These are phyloP conservation scores for Beauveria varroae DNA, from an alignment of 2,329 filamentous ascomycete genomes.

Conservation along the genomic window DNA sequence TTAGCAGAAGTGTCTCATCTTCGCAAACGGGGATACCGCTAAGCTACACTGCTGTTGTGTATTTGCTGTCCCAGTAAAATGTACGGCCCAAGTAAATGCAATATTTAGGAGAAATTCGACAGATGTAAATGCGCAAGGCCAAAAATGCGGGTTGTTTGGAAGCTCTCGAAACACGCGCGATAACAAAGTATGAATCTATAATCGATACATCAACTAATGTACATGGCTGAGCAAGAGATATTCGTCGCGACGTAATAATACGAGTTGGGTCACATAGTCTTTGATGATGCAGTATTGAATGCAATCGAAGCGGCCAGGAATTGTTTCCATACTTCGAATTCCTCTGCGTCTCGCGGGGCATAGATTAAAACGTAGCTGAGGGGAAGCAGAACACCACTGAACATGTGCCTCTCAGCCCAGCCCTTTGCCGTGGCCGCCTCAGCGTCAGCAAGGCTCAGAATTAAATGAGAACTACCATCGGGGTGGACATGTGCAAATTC, in stretches of 20 bases:
- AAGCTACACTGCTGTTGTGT: no score
- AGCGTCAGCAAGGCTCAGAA: constrained; percentile 30
- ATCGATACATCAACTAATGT: background rate
- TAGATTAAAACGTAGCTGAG: constrained; percentile 33
- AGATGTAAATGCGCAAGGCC: no score
- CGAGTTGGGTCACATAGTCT: background rate
- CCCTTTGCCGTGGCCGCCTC: constrained; percentile 25
- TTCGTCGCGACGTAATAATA: no score
- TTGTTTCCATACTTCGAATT: constrained; percentile 25
- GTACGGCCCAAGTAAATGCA: no score
- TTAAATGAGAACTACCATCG: constrained; percentile 32
- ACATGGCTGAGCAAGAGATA: background rate
- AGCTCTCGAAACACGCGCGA: no score
- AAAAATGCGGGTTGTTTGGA: no score
- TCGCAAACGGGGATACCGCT: no score
- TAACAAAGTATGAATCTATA: no score
- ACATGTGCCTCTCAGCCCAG: constrained; percentile 33
- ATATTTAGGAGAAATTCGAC: no score
- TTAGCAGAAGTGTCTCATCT: no score
- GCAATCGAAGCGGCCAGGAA: constrained; percentile 11
- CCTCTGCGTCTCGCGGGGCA: constrained; percentile 29
- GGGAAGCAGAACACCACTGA: constrained; percentile 21
- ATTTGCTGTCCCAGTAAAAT: no score
- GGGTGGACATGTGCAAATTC: constrained; percentile 32
- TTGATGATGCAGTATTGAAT: constrained; percentile 12